Evolutionary conservation across 2,329 filamentous ascomycete species (phyloP), one percentile per base, ranked within the genome.

Genomic region (Botrytis deweyae): DNA sequence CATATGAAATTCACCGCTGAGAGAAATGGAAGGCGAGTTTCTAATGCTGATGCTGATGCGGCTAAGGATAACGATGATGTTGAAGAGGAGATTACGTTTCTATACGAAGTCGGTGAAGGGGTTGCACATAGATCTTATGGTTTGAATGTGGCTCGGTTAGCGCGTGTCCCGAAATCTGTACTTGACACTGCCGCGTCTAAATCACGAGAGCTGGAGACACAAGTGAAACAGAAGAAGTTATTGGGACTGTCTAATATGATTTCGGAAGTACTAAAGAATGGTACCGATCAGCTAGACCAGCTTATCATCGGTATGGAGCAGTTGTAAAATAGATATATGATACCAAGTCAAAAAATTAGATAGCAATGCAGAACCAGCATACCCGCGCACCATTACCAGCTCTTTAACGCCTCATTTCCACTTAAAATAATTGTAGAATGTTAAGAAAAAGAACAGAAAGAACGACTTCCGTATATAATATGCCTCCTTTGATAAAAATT

Each of bases 121-220:
- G 93, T 97, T 18, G 95, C 96, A 14, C 95, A 98, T 85, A 88
- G 96, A 8, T 97, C 93, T 29, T 99, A 99, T 81, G 96, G 97
- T 1, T 81, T 99, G 73, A 98, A 98, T 82, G 96, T 98, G 36
- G 96, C 96, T 22, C 87, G 93, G 64, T 84, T 99, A 71, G 96
- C 96, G 3, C 91, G 91, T 70, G 88, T 99, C 61, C 94, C 95
- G 0, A 87, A 88, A 74, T 86, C 88, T 73, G 89, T 98, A 29
- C 86, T 98, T 49, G 92, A 95, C 40, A 86, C 94, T 38, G 96
- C 96, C 3, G 89, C 88, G n/a, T 84, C 86, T 65, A 96, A 97
- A 84, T 97, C 93, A 75, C 85, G 85, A 58, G 90, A 95, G 82
- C 84, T 99, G 82, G 96, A 99, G 83, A 87, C 90, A 70, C 88